These are phyloP conservation scores for Botrytis galanthina DNA, from an alignment of 2,329 filamentous ascomycete genomes.

Conservation along the genomic window DNA sequence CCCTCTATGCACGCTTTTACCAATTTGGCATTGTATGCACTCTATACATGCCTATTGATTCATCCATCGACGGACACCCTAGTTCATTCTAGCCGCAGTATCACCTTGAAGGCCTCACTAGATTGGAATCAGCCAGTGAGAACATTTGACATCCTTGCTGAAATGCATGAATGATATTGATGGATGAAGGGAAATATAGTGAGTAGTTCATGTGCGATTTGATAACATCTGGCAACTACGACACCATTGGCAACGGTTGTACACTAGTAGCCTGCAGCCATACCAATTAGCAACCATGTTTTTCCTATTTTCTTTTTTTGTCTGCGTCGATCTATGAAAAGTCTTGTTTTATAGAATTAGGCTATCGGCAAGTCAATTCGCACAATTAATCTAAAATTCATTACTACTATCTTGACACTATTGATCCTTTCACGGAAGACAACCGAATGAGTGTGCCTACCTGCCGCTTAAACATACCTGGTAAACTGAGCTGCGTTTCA, in stretches of 20 bases:
- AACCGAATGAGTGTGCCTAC: conserved; percentile 9
- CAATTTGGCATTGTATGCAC: not conserved
- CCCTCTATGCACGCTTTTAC: conserved; percentile 12
- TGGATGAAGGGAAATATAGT: not conserved
- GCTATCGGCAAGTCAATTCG: not conserved
- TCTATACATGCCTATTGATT: conserved; percentile 3
- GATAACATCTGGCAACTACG: conserved; percentile 15
- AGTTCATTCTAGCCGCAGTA: not conserved
- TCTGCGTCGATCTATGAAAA: not conserved
- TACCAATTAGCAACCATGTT: not conserved
- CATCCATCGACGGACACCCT: conserved; percentile 5
- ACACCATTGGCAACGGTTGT: conserved; percentile 13
- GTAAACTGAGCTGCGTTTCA: not conserved
- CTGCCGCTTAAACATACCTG: conserved; percentile 16
- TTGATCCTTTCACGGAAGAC: conserved; percentile 2
- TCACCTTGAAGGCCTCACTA: not conserved
- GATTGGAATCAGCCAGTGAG: not conserved
- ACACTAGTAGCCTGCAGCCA: not conserved
- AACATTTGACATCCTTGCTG: not conserved
- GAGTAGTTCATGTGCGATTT: conserved; percentile 8
- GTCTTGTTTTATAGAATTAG: not conserved
- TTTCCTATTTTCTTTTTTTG: not conserved
- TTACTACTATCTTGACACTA: not conserved
- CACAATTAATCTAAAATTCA: not conserved
- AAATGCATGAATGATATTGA: conserved; percentile 10